Conservation (phyloP, 2,329 filamentous ascomycete species). For the Ceratocystis diversiconidia region DNA sequence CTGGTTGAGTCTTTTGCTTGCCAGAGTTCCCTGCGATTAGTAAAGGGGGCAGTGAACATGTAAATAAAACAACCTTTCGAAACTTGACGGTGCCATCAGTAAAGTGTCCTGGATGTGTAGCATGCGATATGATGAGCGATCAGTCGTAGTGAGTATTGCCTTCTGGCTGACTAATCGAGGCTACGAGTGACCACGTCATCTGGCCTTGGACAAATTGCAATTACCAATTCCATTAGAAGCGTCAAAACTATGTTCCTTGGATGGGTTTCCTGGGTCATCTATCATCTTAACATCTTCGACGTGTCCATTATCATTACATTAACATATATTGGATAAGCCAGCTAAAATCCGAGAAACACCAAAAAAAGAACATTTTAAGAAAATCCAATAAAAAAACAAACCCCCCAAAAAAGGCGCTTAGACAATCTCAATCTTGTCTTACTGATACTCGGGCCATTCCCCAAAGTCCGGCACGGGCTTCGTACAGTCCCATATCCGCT, state of each 20-base stretch:
- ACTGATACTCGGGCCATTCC: conserved; percentile 22
- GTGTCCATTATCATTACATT: not conserved
- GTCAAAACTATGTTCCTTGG: too few species aligned
- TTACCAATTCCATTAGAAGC: too few species aligned
- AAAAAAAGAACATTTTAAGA: not conserved
- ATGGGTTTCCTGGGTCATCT: not conserved
- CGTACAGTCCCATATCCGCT: conserved; percentile 36
- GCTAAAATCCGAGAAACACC: not conserved
- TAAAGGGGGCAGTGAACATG: conserved; percentile 8
- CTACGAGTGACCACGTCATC: too few species aligned
- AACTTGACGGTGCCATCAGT: not conserved
- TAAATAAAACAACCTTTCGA: conserved; percentile 7
- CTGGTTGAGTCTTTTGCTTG: not conserved
- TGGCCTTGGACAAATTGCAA: too few species aligned
- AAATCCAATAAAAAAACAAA: not conserved
- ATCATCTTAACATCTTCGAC: not conserved
- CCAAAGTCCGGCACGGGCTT: conserved; percentile 23
- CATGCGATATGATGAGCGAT: not conserved
- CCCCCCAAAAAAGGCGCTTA: not conserved
- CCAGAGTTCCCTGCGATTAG: conserved; percentile 3
- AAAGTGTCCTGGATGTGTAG: not conserved
- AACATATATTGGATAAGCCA: not conserved
- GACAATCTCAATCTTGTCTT: not conserved
- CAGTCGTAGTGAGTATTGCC: not conserved
- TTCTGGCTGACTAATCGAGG: too few species aligned